Conservation (phyloP, 2,329 filamentous ascomycete species). For the Trichoderma brevicompactum region DNA sequence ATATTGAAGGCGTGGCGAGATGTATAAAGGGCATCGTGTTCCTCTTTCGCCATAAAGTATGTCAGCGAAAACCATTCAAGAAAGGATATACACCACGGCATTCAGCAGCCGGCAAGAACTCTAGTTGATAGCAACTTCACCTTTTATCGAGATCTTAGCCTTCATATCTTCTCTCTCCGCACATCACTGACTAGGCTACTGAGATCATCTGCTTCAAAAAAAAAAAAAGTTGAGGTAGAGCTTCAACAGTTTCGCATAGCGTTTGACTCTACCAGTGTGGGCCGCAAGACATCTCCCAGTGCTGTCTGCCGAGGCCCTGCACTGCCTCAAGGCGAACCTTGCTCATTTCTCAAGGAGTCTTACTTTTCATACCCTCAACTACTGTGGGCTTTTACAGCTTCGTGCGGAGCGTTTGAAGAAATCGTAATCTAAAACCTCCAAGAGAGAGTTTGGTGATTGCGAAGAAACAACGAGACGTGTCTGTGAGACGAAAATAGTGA, state of each 20-base stretch:
- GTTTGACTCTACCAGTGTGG: background rate
- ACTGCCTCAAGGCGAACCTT: background rate
- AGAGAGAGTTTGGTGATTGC: background rate
- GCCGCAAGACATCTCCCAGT: too few relatives aligned
- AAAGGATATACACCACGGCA: background rate
- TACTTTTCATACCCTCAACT: background rate
- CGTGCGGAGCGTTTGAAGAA: background rate
- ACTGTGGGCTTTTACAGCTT: background rate
- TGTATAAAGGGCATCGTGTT: constrained; percentile 11
- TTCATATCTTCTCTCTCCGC: background rate
- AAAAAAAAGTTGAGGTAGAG: too few relatives aligned
- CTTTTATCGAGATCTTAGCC: background rate
- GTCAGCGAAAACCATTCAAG: background rate
- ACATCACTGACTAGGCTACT: background rate
- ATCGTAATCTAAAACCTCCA: background rate
- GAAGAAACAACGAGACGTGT: background rate
- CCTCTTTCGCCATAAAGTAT: background rate
- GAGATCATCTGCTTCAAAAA: too few relatives aligned
- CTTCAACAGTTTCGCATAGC: background rate
- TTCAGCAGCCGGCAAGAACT: background rate
- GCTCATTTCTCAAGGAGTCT: background rate
- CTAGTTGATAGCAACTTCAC: background rate
- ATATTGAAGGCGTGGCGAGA: background rate
- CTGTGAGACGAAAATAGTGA: background rate
- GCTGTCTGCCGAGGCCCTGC: too few relatives aligned